phyloP scores from a whole-genome alignment of 306 rosid species.

The Abrus precatorius region DNA sequence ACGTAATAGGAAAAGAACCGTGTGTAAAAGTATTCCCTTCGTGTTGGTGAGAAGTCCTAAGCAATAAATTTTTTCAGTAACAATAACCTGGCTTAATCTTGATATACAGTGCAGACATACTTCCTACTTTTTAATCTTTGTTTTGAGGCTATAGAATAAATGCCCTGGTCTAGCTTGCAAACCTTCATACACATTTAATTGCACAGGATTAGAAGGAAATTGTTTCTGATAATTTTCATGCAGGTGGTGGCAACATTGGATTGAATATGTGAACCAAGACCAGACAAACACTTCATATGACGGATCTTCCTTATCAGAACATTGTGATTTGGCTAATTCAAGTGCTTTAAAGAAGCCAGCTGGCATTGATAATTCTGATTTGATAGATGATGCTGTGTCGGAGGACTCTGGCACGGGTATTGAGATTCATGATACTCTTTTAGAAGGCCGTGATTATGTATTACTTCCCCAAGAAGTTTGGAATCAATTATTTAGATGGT shows the following conservation, averaged over 20 bases:
- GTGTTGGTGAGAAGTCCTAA: constrained; percentile 25
- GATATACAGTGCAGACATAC: neutral
- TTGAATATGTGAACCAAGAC: constrained; percentile 95
- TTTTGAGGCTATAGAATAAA: constrained; percentile 39
- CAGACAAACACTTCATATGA: constrained; percentile 74
- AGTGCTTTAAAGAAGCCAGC: constrained; percentile 74
- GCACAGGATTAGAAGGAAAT: constrained; percentile 13
- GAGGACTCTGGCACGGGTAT: constrained; percentile 66
- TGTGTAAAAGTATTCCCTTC: neutral
- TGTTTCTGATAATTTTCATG: constrained; percentile 42
- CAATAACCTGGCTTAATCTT: constrained; percentile 13
- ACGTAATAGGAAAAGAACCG: neutral
- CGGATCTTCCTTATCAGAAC: constrained; percentile 73
- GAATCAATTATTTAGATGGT: constrained; percentile 83
- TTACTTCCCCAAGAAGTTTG: constrained; percentile 94
- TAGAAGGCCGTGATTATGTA: constrained; percentile 97
- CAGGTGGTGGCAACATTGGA: constrained; percentile 99
- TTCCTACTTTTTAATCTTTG: constrained; percentile 12
- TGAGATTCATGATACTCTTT: constrained; percentile 82
- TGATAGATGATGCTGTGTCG: constrained; percentile 70
- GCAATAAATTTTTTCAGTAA: constrained; percentile 5
- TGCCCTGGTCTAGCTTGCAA: constrained; percentile 39
- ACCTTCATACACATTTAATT: constrained; percentile 13
- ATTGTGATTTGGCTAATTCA: constrained; percentile 70
- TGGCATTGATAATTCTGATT: constrained; percentile 87